These are phyloP conservation scores for Cyberlindnera euphorbiiphila DNA, from an alignment of 805 yeast species.

Conservation along the genomic window DNA sequence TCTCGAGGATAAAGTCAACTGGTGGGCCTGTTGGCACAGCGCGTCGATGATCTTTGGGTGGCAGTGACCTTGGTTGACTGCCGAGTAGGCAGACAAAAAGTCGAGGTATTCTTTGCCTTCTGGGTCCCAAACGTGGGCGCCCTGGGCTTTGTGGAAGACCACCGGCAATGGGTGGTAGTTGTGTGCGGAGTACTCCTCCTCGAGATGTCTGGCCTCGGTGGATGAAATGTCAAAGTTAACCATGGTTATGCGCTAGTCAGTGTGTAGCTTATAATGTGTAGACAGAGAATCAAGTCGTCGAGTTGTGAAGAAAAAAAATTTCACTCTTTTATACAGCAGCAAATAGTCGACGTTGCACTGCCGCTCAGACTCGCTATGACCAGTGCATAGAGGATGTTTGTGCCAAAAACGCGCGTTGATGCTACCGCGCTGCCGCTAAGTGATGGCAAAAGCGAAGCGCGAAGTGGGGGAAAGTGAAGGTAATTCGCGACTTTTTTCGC, in stretches of 20 bases:
- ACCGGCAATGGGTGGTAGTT: slow-evolving; percentile 97
- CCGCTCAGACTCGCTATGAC: slow-evolving; percentile 23
- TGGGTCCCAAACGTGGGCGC: slow-evolving; percentile 97
- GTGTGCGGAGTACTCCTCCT: slow-evolving; percentile 85
- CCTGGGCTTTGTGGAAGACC: slow-evolving; percentile 79
- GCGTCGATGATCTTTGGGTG: slow-evolving; percentile 90
- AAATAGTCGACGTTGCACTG: slow-evolving; percentile 1
- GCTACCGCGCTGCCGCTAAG: slow-evolving; percentile 21
- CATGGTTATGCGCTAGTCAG: slow-evolving; percentile 7
- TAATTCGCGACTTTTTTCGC: too few species aligned
- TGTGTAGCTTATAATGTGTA: not conserved
- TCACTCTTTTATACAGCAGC: slow-evolving; percentile 3
- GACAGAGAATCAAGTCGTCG: not conserved
- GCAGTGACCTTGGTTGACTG: slow-evolving; percentile 97
- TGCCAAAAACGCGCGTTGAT: slow-evolving; percentile 7
- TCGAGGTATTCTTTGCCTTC: slow-evolving; percentile 94
- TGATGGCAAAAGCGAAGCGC: slow-evolving; percentile 26
- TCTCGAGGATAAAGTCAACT: slow-evolving; percentile 81
- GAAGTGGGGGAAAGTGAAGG: not conserved
- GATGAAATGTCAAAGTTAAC: slow-evolving; percentile 52
- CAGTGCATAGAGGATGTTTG: slow-evolving; percentile 24
- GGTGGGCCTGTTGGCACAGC: slow-evolving; percentile 79
- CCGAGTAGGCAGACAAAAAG: slow-evolving; percentile 91
- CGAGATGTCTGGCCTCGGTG: slow-evolving; percentile 59
- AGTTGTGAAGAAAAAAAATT: not conserved